These are phyloP conservation scores for Leptomonas seymouri DNA, from an alignment of 208 protist species.

Conservation along the genomic window DNA sequence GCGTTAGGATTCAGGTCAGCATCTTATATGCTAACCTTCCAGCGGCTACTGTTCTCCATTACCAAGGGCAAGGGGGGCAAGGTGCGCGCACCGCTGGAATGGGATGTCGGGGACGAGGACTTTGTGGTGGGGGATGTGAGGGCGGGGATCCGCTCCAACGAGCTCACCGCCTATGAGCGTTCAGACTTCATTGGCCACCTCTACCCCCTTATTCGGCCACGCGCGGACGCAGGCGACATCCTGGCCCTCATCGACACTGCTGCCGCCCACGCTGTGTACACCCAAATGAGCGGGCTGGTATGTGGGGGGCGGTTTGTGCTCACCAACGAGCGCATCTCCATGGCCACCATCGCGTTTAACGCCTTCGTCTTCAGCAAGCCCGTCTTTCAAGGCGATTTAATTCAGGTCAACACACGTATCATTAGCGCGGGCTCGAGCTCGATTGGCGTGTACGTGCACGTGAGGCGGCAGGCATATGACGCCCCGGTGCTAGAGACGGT, in stretches of 20 bases:
- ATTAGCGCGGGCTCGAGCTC: conserved; percentile 43
- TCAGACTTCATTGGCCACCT: conserved; percentile 19
- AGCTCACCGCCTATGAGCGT: conserved; percentile 18
- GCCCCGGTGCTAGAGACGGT: conserved; percentile 18
- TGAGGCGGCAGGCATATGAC: conserved; percentile 47
- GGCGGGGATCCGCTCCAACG: conserved; percentile 18
- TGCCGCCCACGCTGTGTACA: conserved; percentile 9
- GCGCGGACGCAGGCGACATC: conserved; percentile 39
- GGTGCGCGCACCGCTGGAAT: conserved; percentile 4
- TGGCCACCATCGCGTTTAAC: conserved; percentile 63
- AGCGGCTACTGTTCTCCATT: not conserved
- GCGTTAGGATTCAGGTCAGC: no score
- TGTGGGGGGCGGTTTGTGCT: conserved; percentile 9
- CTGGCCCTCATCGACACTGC: conserved; percentile 37
- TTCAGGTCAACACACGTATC: conserved; percentile 35
- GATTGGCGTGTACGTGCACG: conserved; percentile 40
- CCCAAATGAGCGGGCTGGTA: conserved; percentile 9
- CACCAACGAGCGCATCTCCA: conserved; percentile 15
- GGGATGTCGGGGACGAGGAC: not conserved
- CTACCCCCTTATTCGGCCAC: conserved; percentile 16
- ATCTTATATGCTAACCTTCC: not conserved
- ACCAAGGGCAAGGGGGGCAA: not conserved
- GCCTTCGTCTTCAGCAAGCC: conserved; percentile 49
- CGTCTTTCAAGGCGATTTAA: conserved; percentile 52
- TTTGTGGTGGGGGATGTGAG: conserved; percentile 17